A percentile compares a stretch with the other conserved stretches of the same genome.
These are phyloP conservation scores for Alternaria burnsii DNA, from an alignment of 2,329 filamentous ascomycete genomes.

Conservation along the genomic window DNA sequence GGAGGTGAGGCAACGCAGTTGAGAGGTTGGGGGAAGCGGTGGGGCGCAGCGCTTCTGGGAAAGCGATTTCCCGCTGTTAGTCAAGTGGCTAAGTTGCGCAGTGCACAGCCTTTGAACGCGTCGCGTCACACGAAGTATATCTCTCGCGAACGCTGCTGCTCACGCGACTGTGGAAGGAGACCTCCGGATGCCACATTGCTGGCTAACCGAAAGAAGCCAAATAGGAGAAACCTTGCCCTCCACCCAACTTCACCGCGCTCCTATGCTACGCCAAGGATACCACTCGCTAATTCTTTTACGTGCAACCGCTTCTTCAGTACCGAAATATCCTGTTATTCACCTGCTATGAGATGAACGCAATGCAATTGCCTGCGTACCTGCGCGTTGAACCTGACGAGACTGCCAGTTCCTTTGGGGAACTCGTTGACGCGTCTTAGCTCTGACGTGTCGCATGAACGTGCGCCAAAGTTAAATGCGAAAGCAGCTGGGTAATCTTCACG, in stretches of 20 bases:
- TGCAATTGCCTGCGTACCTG: not conserved
- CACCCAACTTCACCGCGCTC: not conserved
- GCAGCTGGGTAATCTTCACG: not conserved
- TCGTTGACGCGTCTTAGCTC: not conserved
- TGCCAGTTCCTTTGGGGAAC: not conserved
- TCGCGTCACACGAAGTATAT: too few species aligned
- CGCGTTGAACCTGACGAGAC: not conserved
- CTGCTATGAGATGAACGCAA: fast-evolving
- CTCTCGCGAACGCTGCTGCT: too few species aligned
- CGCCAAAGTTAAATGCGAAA: not conserved
- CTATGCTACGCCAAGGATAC: too few species aligned
- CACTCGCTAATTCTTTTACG: not conserved
- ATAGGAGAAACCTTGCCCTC: not conserved
- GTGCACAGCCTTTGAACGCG: too few species aligned
- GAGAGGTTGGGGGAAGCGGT: too few species aligned
- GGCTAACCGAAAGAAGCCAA: not conserved
- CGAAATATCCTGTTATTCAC: not conserved
- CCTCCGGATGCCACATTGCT: too few species aligned
- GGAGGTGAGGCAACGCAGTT: too few species aligned
- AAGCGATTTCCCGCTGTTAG: too few species aligned
- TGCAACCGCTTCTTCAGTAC: not conserved
- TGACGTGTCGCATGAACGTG: not conserved
- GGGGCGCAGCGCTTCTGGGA: too few species aligned
- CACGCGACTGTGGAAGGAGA: too few species aligned
- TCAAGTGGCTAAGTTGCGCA: too few species aligned